Conservation (phyloP, 2,329 filamentous ascomycete genomes). For the Teratosphaeria pseudoeucalypti region DNA sequence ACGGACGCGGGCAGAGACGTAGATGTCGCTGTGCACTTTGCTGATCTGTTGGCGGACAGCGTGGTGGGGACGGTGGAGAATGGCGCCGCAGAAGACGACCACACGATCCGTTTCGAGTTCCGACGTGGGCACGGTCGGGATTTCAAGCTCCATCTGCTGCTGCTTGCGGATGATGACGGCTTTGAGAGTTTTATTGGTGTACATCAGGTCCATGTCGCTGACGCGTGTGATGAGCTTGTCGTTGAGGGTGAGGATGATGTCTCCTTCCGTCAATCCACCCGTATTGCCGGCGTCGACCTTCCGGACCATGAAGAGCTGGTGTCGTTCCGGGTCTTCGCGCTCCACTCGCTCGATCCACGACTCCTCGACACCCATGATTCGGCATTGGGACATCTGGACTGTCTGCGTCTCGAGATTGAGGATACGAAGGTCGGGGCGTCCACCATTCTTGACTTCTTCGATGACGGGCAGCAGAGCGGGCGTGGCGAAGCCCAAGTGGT, state of each 20-base stretch:
- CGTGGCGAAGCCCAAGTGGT: constrained; percentile 84
- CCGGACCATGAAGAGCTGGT: constrained; percentile 96
- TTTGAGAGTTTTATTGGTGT: constrained; percentile 71
- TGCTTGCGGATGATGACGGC: constrained; percentile 80
- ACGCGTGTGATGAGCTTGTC: constrained; percentile 87
- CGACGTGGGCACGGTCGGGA: constrained; percentile 78
- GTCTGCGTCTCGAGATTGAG: constrained; percentile 89
- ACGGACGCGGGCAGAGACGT: constrained; percentile 76
- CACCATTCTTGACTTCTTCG: constrained; percentile 68
- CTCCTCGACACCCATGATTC: constrained; percentile 93
- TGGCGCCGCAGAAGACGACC: constrained; percentile 88
- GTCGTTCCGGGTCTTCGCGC: constrained; percentile 76
- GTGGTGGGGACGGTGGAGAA: constrained; percentile 87
- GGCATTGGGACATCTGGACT: constrained; percentile 92
- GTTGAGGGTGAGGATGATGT: constrained; percentile 85
- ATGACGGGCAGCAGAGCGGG: constrained; percentile 84
- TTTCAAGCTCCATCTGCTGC: constrained; percentile 62
- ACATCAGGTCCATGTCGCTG: constrained; percentile 92
- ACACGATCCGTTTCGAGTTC: constrained; percentile 88
- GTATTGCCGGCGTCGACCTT: constrained; percentile 63
- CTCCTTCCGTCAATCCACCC: constrained; percentile 73
- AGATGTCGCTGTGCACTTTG: constrained; percentile 91
- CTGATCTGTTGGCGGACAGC: constrained; percentile 95
- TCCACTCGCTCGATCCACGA: constrained; percentile 92
- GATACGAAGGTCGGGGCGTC: constrained; percentile 74